Base-by-base conservation (phyloP, 2,329 filamentous ascomycete genomes). In the Aspergillus vadensis region DNA sequence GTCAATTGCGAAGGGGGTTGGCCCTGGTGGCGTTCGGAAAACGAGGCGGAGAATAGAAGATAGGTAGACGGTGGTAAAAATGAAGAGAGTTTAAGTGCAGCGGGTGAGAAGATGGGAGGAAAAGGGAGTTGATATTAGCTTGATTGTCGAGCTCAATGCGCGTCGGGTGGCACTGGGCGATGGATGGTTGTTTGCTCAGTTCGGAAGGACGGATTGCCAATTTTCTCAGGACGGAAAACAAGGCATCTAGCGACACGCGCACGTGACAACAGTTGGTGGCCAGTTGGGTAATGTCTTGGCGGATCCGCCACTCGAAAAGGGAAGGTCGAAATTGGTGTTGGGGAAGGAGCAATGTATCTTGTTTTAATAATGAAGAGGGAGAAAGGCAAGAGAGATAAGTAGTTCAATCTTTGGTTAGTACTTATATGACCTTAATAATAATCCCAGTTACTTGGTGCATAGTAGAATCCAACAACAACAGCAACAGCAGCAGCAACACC, bases 211-310 rank as follows among this genome's bases (percentile, higher is more conserved):
- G 59, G 63, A 62, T 57, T 70, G 66, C 69, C 67, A 67, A 69
- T 56, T 63, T 69, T 71, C 66, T 67, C 64, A 68, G 66, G 69
- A 68, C 64, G 65, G 65, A 69, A 72, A 67, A 55, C 67, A 57
- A 65, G 57, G 55, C 63, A 60, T 60, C 58, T 58, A 61, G 58
- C 67, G 60, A 68, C 65, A 21, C 67, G 64, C 65, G 43, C 61
- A 55, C 41, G 38, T 55, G 52, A 30, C 8, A 36, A 36, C 32
- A 14, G 10, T 17, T 27, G 25, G 27, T 3, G 25, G 21, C 14
- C 21, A 25, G 44, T n/a, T 23, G 43, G 21, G 43, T n/a, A 30
- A 36, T 48, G 32, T 56, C 62, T 66, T 68, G 66, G 65, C 65
- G 44, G 21, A 41, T 55, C 53, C 61, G 63, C 63, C 66, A 67